phyloP scores from a whole-genome alignment of 2,329 filamentous ascomycete genomes.

The Pezizomycotina sp. region DNA sequence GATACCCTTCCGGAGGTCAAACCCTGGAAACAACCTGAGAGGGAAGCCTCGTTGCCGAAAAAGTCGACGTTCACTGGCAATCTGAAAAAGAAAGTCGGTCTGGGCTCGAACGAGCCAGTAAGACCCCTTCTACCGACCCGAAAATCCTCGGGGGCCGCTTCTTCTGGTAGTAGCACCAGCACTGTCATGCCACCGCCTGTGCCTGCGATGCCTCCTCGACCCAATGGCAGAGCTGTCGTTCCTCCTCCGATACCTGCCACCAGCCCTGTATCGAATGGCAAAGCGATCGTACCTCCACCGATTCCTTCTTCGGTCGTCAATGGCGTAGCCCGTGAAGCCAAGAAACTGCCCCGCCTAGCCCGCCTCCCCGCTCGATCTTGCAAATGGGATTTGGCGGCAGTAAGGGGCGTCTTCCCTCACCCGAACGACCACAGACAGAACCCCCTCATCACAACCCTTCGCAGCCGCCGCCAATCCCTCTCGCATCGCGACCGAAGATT shows the following conservation, averaged over 20 bases:
- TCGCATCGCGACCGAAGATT: constrained; percentile 13
- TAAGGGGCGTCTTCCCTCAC: constrained; percentile 26
- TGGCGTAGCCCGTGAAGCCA: no score
- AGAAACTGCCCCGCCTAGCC: constrained; percentile 8
- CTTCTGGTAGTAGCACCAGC: not conserved
- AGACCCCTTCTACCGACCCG: not conserved
- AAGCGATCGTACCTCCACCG: no score
- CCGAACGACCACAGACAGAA: constrained; percentile 37
- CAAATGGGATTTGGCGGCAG: constrained; percentile 8
- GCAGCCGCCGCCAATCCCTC: constrained; percentile 24
- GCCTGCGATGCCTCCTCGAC: no score
- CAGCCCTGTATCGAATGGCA: no score
- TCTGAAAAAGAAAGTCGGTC: no score
- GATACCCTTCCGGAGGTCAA: constrained; percentile 3
- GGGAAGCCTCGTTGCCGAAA: no score
- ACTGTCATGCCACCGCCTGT: not conserved
- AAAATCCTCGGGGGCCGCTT: not conserved
- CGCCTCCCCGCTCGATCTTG: constrained; percentile 3
- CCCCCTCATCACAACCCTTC: constrained; percentile 35
- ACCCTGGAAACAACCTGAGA: constrained; percentile 1
- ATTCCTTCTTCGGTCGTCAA: no score
- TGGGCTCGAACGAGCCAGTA: no score
- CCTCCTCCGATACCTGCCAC: not conserved
- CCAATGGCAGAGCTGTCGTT: no score
- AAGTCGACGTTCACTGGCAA: no score